phyloP scores from a whole-genome alignment of 2,329 filamentous ascomycete species.

The Colletotrichum endophyticum region DNA sequence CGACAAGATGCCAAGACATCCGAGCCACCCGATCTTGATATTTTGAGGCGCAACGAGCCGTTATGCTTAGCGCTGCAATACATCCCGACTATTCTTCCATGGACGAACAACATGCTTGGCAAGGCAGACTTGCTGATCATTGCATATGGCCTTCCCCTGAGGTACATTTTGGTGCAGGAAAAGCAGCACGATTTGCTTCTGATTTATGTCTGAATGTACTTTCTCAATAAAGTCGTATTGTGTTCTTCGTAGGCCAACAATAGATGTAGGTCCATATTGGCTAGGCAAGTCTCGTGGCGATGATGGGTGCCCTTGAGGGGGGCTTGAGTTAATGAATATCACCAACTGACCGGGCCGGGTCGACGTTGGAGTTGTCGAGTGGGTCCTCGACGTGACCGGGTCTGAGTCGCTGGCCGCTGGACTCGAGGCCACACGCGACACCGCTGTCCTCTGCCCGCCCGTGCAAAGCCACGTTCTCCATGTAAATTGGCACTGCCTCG shows the following conservation, averaged over 20 bases:
- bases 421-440: neutral
- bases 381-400: neutral
- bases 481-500: too few species aligned
- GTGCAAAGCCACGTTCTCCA: too few species aligned
- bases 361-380: too few species aligned
- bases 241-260: too few species aligned
- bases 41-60: neutral
- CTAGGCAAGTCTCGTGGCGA: too few species aligned
- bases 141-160: neutral
- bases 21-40: neutral
- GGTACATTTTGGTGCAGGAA: accelerated
- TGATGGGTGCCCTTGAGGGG: too few species aligned
- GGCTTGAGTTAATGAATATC: too few species aligned
- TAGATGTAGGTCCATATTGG: too few species aligned
- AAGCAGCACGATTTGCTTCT: neutral
- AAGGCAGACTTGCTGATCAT: neutral
- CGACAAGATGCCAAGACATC: neutral
- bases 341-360: too few species aligned
- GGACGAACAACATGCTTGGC: neutral
- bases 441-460: neutral
- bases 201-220: neutral
- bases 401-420: neutral
- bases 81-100: neutral
- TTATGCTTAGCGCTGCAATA: neutral
- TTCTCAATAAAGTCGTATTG: too few species aligned